Conservation (phyloP, 139 green algal genomes). For the Chloropicon primus region DNA sequence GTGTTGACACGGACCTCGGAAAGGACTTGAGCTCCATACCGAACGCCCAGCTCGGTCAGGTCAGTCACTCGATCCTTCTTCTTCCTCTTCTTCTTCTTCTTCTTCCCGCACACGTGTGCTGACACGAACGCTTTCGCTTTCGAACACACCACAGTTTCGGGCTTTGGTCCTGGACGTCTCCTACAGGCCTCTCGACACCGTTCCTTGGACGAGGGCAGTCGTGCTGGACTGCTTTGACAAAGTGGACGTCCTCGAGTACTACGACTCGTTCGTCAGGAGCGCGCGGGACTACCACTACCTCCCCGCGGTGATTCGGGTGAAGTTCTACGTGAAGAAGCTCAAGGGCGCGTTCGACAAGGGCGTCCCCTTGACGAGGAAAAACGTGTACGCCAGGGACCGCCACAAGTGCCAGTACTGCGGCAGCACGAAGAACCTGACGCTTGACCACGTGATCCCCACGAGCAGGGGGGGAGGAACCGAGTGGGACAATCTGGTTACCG, state of each 20-base stretch:
- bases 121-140: not conserved
- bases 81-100: not conserved
- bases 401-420: conserved; percentile 41
- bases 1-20: not conserved
- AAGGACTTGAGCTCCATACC: not conserved
- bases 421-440: conserved; percentile 21
- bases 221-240: conserved; percentile 37
- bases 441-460: conserved; percentile 40
- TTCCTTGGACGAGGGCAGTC: conserved; percentile 39
- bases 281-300: conserved; percentile 14
- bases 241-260: conserved; percentile 49
- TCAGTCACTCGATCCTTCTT: not conserved
- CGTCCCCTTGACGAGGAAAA: conserved; percentile 29
- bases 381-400: conserved; percentile 37
- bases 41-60: not conserved
- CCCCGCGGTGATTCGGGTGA: conserved; percentile 23
- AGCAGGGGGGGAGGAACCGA: conserved; percentile 28
- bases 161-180: conserved; percentile 39
- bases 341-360: conserved; percentile 1
- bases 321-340: conserved; percentile 18
- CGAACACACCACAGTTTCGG: conserved; percentile 12
- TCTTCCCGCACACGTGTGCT: not conserved
- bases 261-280: conserved; percentile 16
- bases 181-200: conserved; percentile 41
- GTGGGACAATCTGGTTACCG: conserved; percentile 41